A percentile compares a stretch with the other conserved stretches of the same genome.
Conservation (phyloP, 768 basidiomycete genomes). For the Russula emetica region DNA sequence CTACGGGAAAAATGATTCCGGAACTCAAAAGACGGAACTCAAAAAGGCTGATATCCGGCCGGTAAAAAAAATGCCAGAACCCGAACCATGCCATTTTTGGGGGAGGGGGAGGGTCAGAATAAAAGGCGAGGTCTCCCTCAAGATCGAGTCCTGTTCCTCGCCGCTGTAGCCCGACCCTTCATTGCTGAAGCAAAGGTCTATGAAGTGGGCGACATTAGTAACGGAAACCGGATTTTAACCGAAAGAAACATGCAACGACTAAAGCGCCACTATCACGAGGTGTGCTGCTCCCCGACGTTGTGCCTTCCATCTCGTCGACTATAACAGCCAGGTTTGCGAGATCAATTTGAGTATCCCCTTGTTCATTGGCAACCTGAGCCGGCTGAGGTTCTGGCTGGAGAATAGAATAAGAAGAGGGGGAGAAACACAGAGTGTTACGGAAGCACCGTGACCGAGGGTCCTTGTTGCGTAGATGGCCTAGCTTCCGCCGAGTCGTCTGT, state of each 20-base stretch:
- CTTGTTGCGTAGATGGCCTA: slow-evolving; percentile 5
- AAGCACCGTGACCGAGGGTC: background rate
- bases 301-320: slow-evolving; percentile 16
- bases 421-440: background rate
- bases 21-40: slow-evolving; percentile 11
- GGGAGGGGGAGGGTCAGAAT: background rate
- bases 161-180: background rate
- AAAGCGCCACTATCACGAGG: background rate
- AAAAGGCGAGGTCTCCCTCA: background rate
- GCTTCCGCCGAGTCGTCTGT: background rate
- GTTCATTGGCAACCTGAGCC: background rate
- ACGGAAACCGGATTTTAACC: background rate
- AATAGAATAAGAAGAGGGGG: background rate
- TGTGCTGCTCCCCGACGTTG: background rate
- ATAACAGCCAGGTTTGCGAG: slow-evolving; percentile 11
- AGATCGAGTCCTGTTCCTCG: background rate
- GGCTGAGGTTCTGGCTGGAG: slow-evolving; percentile 2
- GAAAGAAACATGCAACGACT: slow-evolving; percentile 14
- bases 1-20: slow-evolving; percentile 1
- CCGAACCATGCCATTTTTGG: background rate
- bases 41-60: slow-evolving; percentile 7
- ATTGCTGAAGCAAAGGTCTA: slow-evolving; percentile 19
- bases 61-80: slow-evolving; percentile 5
- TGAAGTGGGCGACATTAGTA: background rate
- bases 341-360: background rate